Conservation (phyloP, 768 basidiomycete genomes). For the Pholiota molesta region DNA sequence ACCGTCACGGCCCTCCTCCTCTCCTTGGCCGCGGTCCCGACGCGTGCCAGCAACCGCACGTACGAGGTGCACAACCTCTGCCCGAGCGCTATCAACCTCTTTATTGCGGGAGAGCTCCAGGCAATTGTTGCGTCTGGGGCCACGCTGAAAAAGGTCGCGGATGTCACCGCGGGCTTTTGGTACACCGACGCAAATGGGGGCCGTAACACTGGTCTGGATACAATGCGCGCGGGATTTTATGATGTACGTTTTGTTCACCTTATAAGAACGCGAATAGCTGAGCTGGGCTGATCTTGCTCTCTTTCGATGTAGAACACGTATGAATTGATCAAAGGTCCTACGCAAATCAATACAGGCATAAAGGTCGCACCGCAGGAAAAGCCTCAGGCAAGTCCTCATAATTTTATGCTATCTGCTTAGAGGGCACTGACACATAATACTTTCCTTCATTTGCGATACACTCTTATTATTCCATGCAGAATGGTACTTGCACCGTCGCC, state of each 20-base stretch:
- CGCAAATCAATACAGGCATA: background rate
- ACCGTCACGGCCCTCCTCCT: background rate
- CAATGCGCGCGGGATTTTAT: background rate
- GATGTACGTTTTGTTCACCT: background rate
- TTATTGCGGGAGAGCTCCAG: background rate
- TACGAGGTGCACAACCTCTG: background rate
- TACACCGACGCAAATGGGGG: conserved; percentile 5
- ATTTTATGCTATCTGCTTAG: background rate
- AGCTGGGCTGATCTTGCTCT: background rate
- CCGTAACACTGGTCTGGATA: background rate
- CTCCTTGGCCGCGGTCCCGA: background rate
- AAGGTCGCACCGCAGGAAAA: background rate
- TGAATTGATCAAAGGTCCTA: background rate
- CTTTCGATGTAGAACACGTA: background rate
- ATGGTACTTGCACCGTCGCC: background rate
- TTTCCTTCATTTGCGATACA: background rate
- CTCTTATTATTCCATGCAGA: background rate
- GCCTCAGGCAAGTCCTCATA: background rate
- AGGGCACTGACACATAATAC: background rate
- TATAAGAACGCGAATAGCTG: background rate
- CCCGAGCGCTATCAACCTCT: background rate
- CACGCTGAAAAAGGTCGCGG: background rate
- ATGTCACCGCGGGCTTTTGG: background rate
- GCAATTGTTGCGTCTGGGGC: background rate
- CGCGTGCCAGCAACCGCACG: background rate